phyloP scores from a whole-genome alignment of 2,329 filamentous ascomycete species.

The Alternaria gansuensis region DNA sequence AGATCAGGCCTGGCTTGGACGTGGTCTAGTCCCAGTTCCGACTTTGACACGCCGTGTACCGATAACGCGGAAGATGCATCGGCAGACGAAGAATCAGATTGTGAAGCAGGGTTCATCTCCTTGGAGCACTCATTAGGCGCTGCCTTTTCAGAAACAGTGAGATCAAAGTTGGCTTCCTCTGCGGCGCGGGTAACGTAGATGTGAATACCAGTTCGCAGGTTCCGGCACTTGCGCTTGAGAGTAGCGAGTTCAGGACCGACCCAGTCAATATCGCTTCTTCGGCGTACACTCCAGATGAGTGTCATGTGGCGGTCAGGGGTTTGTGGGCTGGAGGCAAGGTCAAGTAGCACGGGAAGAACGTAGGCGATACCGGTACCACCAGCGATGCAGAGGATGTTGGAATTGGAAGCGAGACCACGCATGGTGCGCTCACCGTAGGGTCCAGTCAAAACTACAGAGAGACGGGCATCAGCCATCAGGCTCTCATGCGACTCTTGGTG shows the following conservation, averaged over 20 bases:
- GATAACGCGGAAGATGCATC: constrained; percentile 38
- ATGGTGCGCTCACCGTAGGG: constrained; percentile 48
- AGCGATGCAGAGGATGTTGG: constrained; percentile 50
- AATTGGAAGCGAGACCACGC: constrained; percentile 30
- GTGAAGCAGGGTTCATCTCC: constrained; percentile 35
- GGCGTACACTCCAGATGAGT: constrained; percentile 50
- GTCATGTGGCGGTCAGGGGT: constrained; percentile 40
- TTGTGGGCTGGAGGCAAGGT: constrained; percentile 39
- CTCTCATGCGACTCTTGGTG: constrained; percentile 36
- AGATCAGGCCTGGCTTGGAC: constrained; percentile 38
- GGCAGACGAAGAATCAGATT: constrained; percentile 27
- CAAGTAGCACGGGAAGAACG: constrained; percentile 49
- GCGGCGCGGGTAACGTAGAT: constrained; percentile 47
- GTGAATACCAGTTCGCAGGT: constrained; percentile 40
- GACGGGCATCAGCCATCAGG: constrained; percentile 36
- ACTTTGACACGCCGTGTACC: constrained; percentile 43
- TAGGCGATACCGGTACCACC: constrained; percentile 53
- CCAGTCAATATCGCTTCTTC: constrained; percentile 48
- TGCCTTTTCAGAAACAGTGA: constrained; percentile 32
- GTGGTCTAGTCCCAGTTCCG: constrained; percentile 39
- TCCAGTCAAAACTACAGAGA: constrained; percentile 47
- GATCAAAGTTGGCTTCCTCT: constrained; percentile 32
- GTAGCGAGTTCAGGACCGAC: constrained; percentile 47
- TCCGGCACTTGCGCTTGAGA: constrained; percentile 40
- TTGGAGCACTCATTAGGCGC: constrained; percentile 30